Base-by-base conservation (phyloP, 129 eudicot genomes). In the Sambucus nigra region DNA sequence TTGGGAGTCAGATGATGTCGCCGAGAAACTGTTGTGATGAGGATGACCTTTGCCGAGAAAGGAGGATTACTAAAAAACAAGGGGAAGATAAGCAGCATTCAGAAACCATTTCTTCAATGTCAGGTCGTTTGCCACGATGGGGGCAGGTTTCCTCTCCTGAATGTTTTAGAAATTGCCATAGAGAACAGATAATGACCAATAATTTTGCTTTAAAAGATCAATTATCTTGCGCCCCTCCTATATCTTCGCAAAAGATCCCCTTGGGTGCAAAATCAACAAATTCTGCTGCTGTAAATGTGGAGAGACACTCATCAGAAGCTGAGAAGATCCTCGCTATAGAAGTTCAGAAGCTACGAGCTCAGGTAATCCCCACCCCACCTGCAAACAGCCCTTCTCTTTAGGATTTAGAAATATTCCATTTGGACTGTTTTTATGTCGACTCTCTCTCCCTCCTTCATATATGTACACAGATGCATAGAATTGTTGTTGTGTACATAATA, bases 81-180 rank as follows among this genome's bases (percentile, higher is more conserved):
- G 61, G 52, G 44, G 67, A 64, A 9, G 18, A 44, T 38, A 20
- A 42, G 58, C 63, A 54, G 22, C 48, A 22, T 48, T 42, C 14
- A n/a, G 71, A 61, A 12, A 29, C 41, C 22, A 39, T 27, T 65
- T 55, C 53, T 13, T 42, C 68, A 28, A 20, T 67, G 59, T 51
- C 61, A 44, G 42, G 49, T 56, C 63, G 24, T 24, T 61, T 53
- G 12, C 60, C 61, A 12, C 71, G 81, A 53, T 81, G 84, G 84
- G 91, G 91, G 25, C 74, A 71, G 21, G 81, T 81, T 44, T 59
- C 72, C 12, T 70, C 81, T 24, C 84, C 91, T 2, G 69, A 45
- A 19, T 62, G 58, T 51, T 73, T 81, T 25, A 60, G 70, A 20
- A 66, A 56, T 55, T 46, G 51, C 59, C 21, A 29, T 47, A 45